Base-by-base conservation (phyloP, 352 stramenopile species). In the Globisporangium orthogonon region DNA sequence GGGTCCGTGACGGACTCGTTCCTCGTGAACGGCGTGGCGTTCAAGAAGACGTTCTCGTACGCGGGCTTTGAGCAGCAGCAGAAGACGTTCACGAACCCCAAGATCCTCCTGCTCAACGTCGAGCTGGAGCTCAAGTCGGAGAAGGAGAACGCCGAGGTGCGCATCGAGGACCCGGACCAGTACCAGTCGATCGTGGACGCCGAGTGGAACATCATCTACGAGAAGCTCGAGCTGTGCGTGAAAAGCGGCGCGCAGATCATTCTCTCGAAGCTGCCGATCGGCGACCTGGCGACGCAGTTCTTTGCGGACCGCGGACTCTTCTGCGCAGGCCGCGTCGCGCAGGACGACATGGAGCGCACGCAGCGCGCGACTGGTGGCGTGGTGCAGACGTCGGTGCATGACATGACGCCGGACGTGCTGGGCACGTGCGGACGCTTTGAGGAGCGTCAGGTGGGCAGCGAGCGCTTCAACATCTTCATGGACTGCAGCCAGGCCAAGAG, bases 11-110 rank as follows among this genome's bases (percentile, higher is more conserved):
- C 92, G 54, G 93, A 98, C 69, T 99, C 94, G 55, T 98, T 98
- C 73, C 78, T 99, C 6, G 96, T 99, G 13, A 82, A 97, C 57
- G 96, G 97, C 30, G 97, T 99, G 3, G 97, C 97, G 3, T 99
- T 99, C 83, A 98, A 98, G 78, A 99, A 99, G 78, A 99, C 97
- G 29, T 99, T 99, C 70, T 98, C 90, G 53, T 99, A 99, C 71
- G 97, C 97, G 7, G 97, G 97, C n/a, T 99, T 99, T 67, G 97
- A 99, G 78, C 97, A 99, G 87, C 98, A 99, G 89, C 97, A 96
- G 45, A 99, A 99, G 80, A 86, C 86, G 52, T 99, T 99, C 68
- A 68, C 76, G 15, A 91, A 98, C 75, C 96, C 97, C 1, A 98
- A 98, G 67, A 96, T 99, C 52, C 67, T 99, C 46, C 74, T 99